Evolutionary conservation across 1,284 basidiomycete genomes (phyloP).

Genomic region (Jaminaea rosea): DNA sequence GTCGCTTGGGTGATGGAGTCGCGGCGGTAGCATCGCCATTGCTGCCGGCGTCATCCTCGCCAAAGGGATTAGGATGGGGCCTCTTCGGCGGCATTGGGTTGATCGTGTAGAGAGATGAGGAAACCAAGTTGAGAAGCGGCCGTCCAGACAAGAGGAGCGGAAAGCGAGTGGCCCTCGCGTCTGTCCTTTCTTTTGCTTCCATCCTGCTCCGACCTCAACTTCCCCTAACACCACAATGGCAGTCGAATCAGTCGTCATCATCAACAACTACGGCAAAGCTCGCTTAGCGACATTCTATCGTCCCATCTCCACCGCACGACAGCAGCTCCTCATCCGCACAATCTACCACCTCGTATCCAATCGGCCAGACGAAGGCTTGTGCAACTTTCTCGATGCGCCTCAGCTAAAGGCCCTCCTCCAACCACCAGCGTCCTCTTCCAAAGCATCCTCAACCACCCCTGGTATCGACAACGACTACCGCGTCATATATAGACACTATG

Average conservation of each 20-base stretch:
- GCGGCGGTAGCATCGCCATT: neutral
- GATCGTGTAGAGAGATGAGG: neutral
- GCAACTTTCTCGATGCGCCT: conserved; percentile 45
- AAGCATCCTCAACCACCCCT: neutral
- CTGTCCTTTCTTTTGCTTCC: neutral
- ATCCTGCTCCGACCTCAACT: neutral
- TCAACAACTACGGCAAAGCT: conserved; percentile 79
- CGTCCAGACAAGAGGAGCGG: no score
- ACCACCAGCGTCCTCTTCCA: neutral
- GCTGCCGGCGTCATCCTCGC: conserved; percentile 11
- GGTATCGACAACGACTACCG: conserved; percentile 30
- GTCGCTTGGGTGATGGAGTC: conserved; percentile 1
- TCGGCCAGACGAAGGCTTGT: conserved; percentile 30
- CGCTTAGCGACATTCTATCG: conserved; percentile 89
- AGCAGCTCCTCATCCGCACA: conserved; percentile 38
- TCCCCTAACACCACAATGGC: conserved; percentile 50
- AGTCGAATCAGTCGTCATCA: conserved; percentile 79
- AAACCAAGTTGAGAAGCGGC: no score
- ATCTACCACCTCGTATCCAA: conserved; percentile 41
- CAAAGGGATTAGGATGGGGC: conserved; percentile 20
- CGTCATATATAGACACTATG: conserved; percentile 57
- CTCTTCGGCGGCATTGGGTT: conserved; percentile 19
- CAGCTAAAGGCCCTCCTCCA: conserved; percentile 39
- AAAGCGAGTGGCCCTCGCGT: no score
- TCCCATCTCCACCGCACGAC: conserved; percentile 29